Base-by-base conservation (phyloP, 2,329 filamentous ascomycete species). In the Calonectria pseudoreteaudii region DNA sequence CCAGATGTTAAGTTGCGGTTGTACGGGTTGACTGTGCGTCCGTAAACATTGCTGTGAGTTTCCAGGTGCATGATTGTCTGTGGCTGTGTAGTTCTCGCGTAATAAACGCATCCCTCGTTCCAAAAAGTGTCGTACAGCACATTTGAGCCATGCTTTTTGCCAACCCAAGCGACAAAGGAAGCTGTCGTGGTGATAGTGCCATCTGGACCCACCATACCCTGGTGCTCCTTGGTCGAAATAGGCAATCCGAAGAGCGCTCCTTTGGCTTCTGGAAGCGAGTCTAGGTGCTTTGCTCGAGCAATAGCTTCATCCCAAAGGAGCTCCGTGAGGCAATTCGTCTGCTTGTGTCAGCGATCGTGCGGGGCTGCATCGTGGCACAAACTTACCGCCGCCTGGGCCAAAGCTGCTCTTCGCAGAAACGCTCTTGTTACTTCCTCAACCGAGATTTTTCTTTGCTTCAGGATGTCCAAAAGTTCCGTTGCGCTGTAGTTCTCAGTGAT, bases 41-140 rank as follows among this genome's bases (percentile, higher is more conserved):
- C 92, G 71, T 90, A 91, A 26, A 93, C 82, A 76, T 94, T 93
- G 78, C 92, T 93, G 50, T 88, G 87, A 4, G 88, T 90, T 79
- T 94, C 92, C 47, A 92, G 80, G 20, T 87, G 86, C 81, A 87
- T 87, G 62, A 91, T 83, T 0, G 86, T 88, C 77, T 91, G 90
- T 0, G 93, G 92, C 8, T 94, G 88, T 70, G 93, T 94, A 0
- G 93, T 94, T 81, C 94, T 94, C 72, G 90, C 90, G 78, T 93
- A 84, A 69, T 83, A 82, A 2, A 82, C 80, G 34, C 82, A 83
- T 0, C 82, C 82, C 49, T 84, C 77, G 10, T 77, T 75, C 72
- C 75, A 82, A 14, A 83, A 72, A 2, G 75, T 78, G 47, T 82
- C 77, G 41, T 83, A 83, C 0, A 84, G 78, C 11, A 82, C 49